These are phyloP conservation scores for Mycena vitilis DNA, from an alignment of 768 basidiomycete genomes.

Conservation along the genomic window DNA sequence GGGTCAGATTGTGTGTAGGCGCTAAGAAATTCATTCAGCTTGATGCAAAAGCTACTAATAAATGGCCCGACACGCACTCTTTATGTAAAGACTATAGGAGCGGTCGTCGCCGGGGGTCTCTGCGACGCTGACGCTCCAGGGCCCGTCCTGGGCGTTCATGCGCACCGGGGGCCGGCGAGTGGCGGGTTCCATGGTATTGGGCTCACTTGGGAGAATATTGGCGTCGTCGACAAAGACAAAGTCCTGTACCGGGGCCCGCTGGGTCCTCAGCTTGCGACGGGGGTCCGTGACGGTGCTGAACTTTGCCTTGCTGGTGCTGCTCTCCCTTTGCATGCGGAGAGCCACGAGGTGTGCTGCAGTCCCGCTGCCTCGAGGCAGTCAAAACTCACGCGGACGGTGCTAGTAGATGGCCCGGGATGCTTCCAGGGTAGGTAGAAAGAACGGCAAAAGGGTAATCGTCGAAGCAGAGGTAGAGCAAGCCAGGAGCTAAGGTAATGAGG, in stretches of 20 bases:
- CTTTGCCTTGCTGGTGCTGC: slow-evolving; percentile 19
- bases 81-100: slow-evolving; percentile 88
- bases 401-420: no score
- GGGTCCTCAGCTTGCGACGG: slow-evolving; percentile 31
- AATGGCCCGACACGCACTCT: slow-evolving; percentile 80
- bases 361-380: slow-evolving; percentile 36
- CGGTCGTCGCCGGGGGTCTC: slow-evolving; percentile 81
- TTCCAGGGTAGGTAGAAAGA: slow-evolving; percentile 6
- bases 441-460: slow-evolving; percentile 1
- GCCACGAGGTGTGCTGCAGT: slow-evolving; percentile 33
- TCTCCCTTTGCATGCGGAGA: slow-evolving; percentile 24
- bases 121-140: slow-evolving; percentile 90
- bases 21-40: slow-evolving; percentile 57
- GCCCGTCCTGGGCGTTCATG: slow-evolving; percentile 81
- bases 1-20: slow-evolving; percentile 89
- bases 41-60: slow-evolving; percentile 9
- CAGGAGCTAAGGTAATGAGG: neutral
- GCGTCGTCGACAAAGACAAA: slow-evolving; percentile 48
- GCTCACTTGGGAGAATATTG: slow-evolving; percentile 53
- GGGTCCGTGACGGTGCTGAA: slow-evolving; percentile 35
- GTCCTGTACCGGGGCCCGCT: slow-evolving; percentile 21
- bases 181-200: slow-evolving; percentile 54
- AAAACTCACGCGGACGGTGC: slow-evolving; percentile 15
- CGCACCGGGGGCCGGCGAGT: slow-evolving; percentile 65
- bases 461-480: neutral